These are phyloP conservation scores for Taphrina wiesneri DNA, from an alignment of 1,139 yeast genomes.

Conservation along the genomic window DNA sequence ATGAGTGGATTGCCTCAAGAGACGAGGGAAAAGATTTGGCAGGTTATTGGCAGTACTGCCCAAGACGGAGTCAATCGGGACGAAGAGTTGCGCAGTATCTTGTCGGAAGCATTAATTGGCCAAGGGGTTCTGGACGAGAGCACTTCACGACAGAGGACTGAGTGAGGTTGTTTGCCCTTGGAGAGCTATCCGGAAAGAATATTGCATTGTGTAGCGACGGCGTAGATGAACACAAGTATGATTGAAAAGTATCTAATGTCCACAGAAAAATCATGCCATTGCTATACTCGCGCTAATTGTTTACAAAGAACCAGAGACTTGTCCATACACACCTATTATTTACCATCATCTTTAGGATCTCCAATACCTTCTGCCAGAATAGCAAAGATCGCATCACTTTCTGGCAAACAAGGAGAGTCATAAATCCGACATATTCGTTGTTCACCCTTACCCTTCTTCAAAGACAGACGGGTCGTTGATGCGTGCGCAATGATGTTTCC, in stretches of 20 bases:
- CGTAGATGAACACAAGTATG: background rate
- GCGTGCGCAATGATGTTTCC: constrained; percentile 98
- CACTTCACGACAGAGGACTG: background rate
- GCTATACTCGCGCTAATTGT: constrained; percentile 7
- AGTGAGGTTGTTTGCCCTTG: background rate
- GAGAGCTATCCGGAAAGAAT: background rate
- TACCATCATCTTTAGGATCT: constrained; percentile 62
- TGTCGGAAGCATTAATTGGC: constrained; percentile 12
- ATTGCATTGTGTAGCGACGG: background rate
- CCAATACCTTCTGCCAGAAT: constrained; percentile 96
- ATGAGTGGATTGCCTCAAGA: constrained; percentile 18
- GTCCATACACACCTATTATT: background rate
- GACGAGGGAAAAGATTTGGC: constrained; percentile 8
- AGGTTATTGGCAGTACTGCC: constrained; percentile 7
- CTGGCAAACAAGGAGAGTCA: constrained; percentile 95
- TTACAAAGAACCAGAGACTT: background rate
- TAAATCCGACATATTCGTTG: constrained; percentile 91
- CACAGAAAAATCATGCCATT: background rate
- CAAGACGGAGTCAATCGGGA: constrained; percentile 27
- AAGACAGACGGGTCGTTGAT: constrained; percentile 85
- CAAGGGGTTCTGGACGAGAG: background rate
- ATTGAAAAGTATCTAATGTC: background rate
- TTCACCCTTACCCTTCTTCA: constrained; percentile 87
- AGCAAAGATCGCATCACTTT: constrained; percentile 91
- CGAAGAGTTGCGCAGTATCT: constrained; percentile 11